Percentiles rank a stretch among this genome's conserved stretches.
Conservation (phyloP, 371 early-diverging fungal genomes). For the Rhizopus delemar region DNA sequence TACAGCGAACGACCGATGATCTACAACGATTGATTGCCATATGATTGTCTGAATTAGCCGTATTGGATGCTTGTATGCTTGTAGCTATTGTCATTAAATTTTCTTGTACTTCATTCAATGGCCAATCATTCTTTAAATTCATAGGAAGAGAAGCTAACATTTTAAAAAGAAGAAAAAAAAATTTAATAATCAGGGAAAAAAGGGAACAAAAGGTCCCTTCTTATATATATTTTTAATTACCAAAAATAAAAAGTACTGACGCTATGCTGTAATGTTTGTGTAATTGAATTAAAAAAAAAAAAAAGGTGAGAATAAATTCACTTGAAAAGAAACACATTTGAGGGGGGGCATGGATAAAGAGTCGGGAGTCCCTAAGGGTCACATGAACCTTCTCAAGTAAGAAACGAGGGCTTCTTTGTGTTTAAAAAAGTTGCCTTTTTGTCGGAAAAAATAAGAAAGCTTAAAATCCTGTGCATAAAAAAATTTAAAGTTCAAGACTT, state of each 20-base stretch:
- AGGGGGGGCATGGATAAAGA: no score
- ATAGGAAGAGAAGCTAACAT: constrained; percentile 2
- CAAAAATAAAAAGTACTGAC: not conserved
- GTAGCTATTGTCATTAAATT: constrained; percentile 26
- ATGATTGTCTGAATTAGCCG: not conserved
- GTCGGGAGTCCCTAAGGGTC: no score
- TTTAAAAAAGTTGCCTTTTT: no score
- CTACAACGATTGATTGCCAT: not conserved
- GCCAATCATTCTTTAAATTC: constrained; percentile 18
- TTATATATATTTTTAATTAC: not conserved
- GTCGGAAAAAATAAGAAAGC: no score
- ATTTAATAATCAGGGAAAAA: not conserved
- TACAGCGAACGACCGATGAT: constrained; percentile 29
- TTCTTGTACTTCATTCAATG: constrained; percentile 27
- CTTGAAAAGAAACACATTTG: not conserved
- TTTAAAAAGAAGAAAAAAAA: not conserved
- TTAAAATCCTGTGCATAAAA: no score
- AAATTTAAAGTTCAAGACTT: no score
- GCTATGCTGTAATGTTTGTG: constrained; percentile 6
- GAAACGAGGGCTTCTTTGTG: no score
- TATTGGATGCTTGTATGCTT: not conserved
- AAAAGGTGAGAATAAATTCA: not conserved
- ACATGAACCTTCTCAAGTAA: no score
- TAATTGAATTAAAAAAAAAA: not conserved
- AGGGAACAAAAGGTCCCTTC: not conserved